Evolutionary conservation across 139 green algal genomes (phyloP), one percentile per base, ranked within the genome.

Genomic region (Picochlorum sp.): DNA sequence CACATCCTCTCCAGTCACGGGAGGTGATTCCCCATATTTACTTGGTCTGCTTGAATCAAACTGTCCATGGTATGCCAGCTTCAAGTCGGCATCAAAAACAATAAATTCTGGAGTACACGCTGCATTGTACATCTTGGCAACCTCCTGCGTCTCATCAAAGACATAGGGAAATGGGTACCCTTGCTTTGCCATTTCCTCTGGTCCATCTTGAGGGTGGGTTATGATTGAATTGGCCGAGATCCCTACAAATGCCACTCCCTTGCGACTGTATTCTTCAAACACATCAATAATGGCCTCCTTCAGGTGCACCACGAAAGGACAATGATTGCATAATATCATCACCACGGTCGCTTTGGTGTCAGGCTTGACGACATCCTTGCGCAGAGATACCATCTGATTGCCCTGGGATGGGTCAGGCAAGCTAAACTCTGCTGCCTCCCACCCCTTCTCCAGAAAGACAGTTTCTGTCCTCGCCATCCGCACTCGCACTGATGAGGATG

Each of bases 301-400:
- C 4, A 94, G 65, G 57, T 84, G 80, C 0, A 86, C 63, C 2
- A 93, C 86, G 69, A 88, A 92, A 30, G 85, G 85, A 73, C 87
- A 90, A 26, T 93, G 87, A 56, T 88, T 87, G 72, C 85, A 94
- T 49, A 92, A 84, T 59, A 92, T 89, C 72, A 86, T 83, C 18
- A 94, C 57, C 8, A 91, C 70, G 8, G 65, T 82, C 3, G 77
- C 80, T 8, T 69, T 61, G 5, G 78, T 71, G 67, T 2, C 67
- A 72, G 8, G 81, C 65, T 5, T 74, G 67, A 4, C 75, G 61
- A 8, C 69, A 64, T 18, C 91, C 70, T 23, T 45, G 72, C 9
- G 81, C 47, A 1, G 38, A 68, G 26, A 72, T 60, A 23, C 84
- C 84, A 3, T 79, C 90, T 10, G 88, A 60, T 2, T 74, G 78